phyloP scores from a whole-genome alignment of 108 stramenopile genomes.

The Nannochloropsis oceanica region DNA sequence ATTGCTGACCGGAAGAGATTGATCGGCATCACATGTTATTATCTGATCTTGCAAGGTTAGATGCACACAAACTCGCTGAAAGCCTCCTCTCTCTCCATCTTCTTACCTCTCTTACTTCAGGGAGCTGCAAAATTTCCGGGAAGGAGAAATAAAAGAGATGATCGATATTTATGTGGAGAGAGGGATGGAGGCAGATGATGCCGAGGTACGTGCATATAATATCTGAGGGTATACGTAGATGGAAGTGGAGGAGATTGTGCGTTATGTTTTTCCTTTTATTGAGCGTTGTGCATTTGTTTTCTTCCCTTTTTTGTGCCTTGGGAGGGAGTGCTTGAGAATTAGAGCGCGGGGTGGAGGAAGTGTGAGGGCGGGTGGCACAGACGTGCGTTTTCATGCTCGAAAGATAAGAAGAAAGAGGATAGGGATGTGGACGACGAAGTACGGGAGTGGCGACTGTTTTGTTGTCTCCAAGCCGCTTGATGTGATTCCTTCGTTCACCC shows the following conservation, averaged over 20 bases:
- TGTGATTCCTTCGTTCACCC: not conserved
- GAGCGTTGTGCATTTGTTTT: not conserved
- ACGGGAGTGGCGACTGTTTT: not conserved
- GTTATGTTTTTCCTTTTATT: not conserved
- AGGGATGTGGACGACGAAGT: not conserved
- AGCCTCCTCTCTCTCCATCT: not conserved
- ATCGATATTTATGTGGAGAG: slow-evolving; percentile 12
- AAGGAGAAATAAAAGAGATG: slow-evolving; percentile 23
- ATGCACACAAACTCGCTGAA: not conserved
- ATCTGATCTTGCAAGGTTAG: too few relatives aligned
- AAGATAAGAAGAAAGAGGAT: slow-evolving; percentile 10
- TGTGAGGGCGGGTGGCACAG: not conserved
- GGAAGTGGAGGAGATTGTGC: not conserved
- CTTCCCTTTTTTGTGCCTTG: not conserved
- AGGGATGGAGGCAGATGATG: slow-evolving; percentile 26
- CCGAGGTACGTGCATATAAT: not conserved
- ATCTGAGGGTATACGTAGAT: not conserved
- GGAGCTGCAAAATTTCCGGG: not conserved
- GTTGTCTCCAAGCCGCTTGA: not conserved
- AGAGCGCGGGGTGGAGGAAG: not conserved
- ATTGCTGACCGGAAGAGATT: too few relatives aligned
- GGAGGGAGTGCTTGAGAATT: not conserved
- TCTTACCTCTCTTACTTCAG: not conserved
- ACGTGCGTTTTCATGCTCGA: not conserved
- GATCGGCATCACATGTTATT: too few relatives aligned